Evolutionary conservation across 2,329 filamentous ascomycete species (phyloP).

Genomic region (Magnaporthales sp.): DNA sequence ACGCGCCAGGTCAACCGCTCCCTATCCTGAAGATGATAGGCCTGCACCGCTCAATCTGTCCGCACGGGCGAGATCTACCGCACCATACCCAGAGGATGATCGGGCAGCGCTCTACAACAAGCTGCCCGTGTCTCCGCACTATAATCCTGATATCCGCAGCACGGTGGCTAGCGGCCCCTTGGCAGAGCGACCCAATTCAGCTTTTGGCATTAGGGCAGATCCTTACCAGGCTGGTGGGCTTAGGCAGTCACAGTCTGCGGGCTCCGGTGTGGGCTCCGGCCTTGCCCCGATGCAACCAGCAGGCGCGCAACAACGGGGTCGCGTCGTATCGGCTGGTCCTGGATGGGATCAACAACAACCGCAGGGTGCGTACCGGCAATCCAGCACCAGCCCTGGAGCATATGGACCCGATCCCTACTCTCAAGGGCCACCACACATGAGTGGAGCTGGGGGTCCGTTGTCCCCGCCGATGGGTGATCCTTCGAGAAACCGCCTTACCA

Average conservation of each 20-base stretch:
- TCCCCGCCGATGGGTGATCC: conserved; percentile 23
- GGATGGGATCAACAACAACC: conserved; percentile 9
- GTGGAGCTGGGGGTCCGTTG: conserved; percentile 12
- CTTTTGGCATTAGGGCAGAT: conserved; percentile 44
- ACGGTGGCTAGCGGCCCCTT: conserved; percentile 36
- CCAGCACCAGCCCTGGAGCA: conserved; percentile 10
- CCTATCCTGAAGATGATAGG: conserved; percentile 41
- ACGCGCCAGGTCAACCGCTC: conserved; percentile 36
- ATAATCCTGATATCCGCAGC: conserved; percentile 38
- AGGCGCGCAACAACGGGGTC: conserved; percentile 28
- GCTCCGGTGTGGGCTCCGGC: conserved; percentile 30
- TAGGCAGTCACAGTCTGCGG: conserved; percentile 35
- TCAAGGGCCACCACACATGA: conserved; percentile 1
- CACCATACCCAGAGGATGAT: conserved; percentile 63
- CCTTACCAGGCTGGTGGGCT: conserved; percentile 17
- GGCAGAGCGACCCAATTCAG: conserved; percentile 39
- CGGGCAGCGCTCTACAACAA: conserved; percentile 14
- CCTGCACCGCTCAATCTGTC: background rate
- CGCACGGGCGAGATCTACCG: conserved; percentile 43
- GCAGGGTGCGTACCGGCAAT: conserved; percentile 7
- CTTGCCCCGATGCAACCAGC: conserved; percentile 32
- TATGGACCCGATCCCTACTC: conserved; percentile 7
- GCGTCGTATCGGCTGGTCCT: conserved; percentile 28
- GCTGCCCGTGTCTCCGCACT: conserved; percentile 27
- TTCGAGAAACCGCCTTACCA: conserved; percentile 28